These are phyloP conservation scores for Trichophyton verrucosum DNA, from an alignment of 2,329 filamentous ascomycete genomes.

Conservation along the genomic window DNA sequence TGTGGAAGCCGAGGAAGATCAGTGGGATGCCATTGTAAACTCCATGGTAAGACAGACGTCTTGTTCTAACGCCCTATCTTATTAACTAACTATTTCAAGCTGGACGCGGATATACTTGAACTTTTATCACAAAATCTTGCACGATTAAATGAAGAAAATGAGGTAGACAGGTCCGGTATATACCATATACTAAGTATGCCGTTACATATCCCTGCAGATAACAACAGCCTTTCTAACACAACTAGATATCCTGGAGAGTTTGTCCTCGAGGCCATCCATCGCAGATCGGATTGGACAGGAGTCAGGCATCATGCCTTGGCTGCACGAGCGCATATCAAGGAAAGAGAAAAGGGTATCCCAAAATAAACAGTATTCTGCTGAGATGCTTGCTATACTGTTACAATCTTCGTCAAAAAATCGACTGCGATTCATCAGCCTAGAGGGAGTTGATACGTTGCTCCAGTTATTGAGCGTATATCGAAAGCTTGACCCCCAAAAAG, in stretches of 20 bases:
- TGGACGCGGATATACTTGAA: constrained; percentile 33
- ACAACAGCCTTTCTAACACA: neutral
- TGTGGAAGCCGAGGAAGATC: constrained; percentile 62
- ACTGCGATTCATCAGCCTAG: constrained; percentile 47
- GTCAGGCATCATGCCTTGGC: constrained; percentile 58
- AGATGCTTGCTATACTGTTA: constrained; percentile 77
- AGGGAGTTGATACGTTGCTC: constrained; percentile 67
- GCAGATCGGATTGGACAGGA: constrained; percentile 62
- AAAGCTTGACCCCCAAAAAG: constrained; percentile 70
- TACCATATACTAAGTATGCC: constrained; percentile 60
- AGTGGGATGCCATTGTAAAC: constrained; percentile 66
- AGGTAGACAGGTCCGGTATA: constrained; percentile 68
- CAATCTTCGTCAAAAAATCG: constrained; percentile 61
- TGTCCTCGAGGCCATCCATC: constrained; percentile 58
- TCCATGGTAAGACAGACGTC: constrained; percentile 35
- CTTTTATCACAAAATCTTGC: constrained; percentile 47
- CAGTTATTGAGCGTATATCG: constrained; percentile 77
- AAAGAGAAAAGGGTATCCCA: constrained; percentile 60
- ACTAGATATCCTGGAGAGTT: constrained; percentile 62
- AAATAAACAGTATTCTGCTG: constrained; percentile 91
- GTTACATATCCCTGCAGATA: neutral
- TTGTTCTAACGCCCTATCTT: neutral
- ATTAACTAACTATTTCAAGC: constrained; percentile 17
- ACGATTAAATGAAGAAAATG: constrained; percentile 60
- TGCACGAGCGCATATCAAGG: constrained; percentile 59